A percentile compares a stretch with the other conserved stretches of the same genome.
phyloP scores from a whole-genome alignment of 75 land plant species.

The Gnetum montanum region DNA sequence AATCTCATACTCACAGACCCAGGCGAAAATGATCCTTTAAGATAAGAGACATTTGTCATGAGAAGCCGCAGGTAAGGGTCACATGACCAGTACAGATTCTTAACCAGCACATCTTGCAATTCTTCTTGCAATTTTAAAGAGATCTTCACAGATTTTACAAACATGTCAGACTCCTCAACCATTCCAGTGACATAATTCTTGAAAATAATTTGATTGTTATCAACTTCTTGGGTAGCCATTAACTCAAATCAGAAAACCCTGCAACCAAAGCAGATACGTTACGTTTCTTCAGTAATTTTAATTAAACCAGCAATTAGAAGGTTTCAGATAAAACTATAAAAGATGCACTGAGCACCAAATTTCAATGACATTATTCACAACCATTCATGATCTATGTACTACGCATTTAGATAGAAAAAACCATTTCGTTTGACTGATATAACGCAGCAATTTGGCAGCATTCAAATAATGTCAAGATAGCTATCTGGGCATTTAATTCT shows the following conservation, averaged over 20 bases:
- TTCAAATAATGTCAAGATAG: too few species aligned
- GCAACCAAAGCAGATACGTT: too few species aligned
- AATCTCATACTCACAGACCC: not conserved
- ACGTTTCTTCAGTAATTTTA: too few species aligned
- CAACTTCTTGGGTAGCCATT: slow-evolving; percentile 11
- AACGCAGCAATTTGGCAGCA: too few species aligned
- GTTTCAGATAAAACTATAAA: too few species aligned
- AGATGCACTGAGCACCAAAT: too few species aligned
- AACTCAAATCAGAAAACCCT: too few species aligned
- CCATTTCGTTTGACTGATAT: too few species aligned
- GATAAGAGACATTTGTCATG: slow-evolving; percentile 12
- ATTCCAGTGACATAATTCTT: slow-evolving; percentile 31
- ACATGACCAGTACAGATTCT: slow-evolving; percentile 72
- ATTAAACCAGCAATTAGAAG: too few species aligned
- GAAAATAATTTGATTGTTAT: slow-evolving; percentile 50
- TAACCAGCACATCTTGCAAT: slow-evolving; percentile 39
- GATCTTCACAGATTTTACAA: slow-evolving; percentile 12
- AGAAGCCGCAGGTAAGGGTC: slow-evolving; percentile 68
- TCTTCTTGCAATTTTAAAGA: slow-evolving; percentile 27
- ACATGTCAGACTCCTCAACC: slow-evolving; percentile 61
- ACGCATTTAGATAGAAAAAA: too few species aligned
- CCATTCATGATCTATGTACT: too few species aligned
- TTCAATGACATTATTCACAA: too few species aligned
- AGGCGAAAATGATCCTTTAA: not conserved
- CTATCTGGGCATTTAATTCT: slow-evolving; percentile 34